Conservation (phyloP, 768 basidiomycete species). For the Gymnopilus dilepis region DNA sequence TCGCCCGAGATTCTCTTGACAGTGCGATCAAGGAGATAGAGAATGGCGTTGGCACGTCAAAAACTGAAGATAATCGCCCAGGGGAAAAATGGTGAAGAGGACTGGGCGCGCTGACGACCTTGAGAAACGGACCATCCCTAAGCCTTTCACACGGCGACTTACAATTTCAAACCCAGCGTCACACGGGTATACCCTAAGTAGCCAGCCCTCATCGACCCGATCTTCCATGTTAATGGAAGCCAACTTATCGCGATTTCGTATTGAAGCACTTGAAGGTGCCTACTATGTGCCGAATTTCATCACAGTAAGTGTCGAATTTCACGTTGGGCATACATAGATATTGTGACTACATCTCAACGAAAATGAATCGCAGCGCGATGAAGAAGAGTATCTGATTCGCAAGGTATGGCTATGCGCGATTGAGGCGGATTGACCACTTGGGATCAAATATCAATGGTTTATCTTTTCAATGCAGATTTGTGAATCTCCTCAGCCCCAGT, state of each 20-base stretch:
- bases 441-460: not conserved
- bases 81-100: no score
- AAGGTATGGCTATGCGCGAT: conserved; percentile 56
- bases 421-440: not conserved
- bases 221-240: not conserved
- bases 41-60: no score
- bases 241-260: conserved; percentile 28
- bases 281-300: conserved; percentile 84
- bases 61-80: no score
- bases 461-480: conserved; percentile 58
- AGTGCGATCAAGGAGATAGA: no score
- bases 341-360: not conserved
- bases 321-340: not conserved
- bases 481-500: conserved; percentile 79
- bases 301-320: conserved; percentile 40
- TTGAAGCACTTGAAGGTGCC: conserved; percentile 47
- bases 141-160: not conserved
- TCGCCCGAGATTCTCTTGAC: not conserved
- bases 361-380: conserved; percentile 48
- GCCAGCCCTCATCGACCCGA: not conserved
- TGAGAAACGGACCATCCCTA: no score
- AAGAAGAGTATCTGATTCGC: conserved; percentile 77
- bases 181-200: no score
- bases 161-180: not conserved
- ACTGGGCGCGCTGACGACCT: no score